These are phyloP conservation scores for Trichocomaceae sp. DNA, from an alignment of 2,329 filamentous ascomycete species.

Conservation along the genomic window DNA sequence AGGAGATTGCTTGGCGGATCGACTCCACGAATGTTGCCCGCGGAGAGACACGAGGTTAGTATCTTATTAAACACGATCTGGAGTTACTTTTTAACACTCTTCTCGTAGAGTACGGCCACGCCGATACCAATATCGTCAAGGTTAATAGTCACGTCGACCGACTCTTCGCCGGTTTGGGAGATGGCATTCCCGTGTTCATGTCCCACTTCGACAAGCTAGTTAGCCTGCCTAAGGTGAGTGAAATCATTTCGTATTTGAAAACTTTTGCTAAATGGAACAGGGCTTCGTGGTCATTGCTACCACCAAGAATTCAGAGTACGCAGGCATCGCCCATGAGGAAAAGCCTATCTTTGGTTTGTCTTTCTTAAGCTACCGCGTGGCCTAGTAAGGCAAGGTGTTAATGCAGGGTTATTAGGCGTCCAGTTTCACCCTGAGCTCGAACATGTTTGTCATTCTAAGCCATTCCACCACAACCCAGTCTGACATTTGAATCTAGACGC, in stretches of 20 bases:
- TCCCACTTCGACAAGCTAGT: constrained; percentile 57
- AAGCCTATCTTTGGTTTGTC: constrained; percentile 71
- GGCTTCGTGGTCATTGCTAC: constrained; percentile 37
- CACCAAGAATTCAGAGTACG: constrained; percentile 69
- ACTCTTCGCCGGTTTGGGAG: constrained; percentile 9
- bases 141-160: constrained; percentile 12
- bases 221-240: constrained; percentile 38
- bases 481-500: constrained; percentile 37
- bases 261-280: not conserved
- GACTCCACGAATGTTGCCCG: constrained; percentile 60
- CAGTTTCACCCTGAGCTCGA: constrained; percentile 57
- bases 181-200: not conserved
- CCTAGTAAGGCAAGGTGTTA: not conserved
- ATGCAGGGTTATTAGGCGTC: not conserved
- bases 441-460: constrained; percentile 32
- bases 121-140: constrained; percentile 44
- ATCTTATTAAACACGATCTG: not conserved
- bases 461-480: too few relatives aligned
- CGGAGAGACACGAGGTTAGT: constrained; percentile 53
- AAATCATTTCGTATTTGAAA: too few relatives aligned
- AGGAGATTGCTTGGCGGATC: constrained; percentile 69
- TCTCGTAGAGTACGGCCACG: constrained; percentile 54
- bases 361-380: constrained; percentile 51
- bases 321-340: constrained; percentile 57
- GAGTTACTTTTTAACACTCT: not conserved